Percentiles rank a stretch among this genome's conserved stretches.
These are phyloP conservation scores for Penicillium sp. DNA, from an alignment of 2,329 filamentous ascomycete species.

Conservation along the genomic window DNA sequence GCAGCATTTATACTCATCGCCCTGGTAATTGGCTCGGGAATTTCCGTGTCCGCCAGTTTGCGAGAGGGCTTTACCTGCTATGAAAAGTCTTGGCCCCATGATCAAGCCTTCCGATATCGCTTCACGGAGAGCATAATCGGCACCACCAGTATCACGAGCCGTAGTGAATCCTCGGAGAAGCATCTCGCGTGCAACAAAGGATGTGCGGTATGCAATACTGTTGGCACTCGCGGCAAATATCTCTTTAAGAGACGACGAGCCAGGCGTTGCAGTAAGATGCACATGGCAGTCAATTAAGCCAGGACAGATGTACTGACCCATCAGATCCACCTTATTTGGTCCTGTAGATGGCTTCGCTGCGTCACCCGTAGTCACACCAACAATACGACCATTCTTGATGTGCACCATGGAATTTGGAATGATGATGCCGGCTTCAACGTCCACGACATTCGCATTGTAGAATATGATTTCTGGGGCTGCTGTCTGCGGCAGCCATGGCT, in stretches of 20 bases:
- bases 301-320: constrained; percentile 50
- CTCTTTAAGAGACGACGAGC: constrained; percentile 38
- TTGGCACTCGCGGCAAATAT: constrained; percentile 18
- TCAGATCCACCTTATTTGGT: constrained; percentile 37
- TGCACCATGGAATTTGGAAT: constrained; percentile 32
- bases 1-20: constrained; percentile 42
- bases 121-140: constrained; percentile 46
- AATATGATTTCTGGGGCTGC: constrained; percentile 34
- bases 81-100: constrained; percentile 56
- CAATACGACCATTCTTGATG: constrained; percentile 38
- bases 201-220: background rate
- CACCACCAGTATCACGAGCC: constrained; percentile 58
- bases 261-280: constrained; percentile 49
- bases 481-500: constrained; percentile 28
- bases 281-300: constrained; percentile 56
- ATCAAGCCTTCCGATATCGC: constrained; percentile 53
- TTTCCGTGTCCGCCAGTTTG: constrained; percentile 62
- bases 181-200: constrained; percentile 40
- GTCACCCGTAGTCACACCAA: constrained; percentile 13
- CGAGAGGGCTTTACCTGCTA: constrained; percentile 53
- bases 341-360: background rate
- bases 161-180: constrained; percentile 59
- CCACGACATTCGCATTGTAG: constrained; percentile 48
- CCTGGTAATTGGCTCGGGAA: constrained; percentile 44
- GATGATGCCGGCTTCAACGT: constrained; percentile 38